Percentiles rank a stretch among this genome's conserved stretches.
These are phyloP conservation scores for Alternaria arborescens DNA, from an alignment of 2,329 filamentous ascomycete species.

Conservation along the genomic window DNA sequence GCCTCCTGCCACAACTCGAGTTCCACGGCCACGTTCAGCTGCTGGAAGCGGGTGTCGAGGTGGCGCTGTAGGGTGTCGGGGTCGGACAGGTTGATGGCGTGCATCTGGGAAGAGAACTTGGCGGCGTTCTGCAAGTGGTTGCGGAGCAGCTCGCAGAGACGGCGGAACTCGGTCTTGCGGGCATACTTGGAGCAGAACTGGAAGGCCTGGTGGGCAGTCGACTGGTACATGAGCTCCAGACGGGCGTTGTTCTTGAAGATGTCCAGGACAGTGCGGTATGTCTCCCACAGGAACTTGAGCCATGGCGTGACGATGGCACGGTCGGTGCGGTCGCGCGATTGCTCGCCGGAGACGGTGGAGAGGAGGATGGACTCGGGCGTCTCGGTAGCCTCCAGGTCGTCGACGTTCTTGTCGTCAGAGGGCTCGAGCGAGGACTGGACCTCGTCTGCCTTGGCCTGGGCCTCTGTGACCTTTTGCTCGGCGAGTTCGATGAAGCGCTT, in stretches of 20 bases:
- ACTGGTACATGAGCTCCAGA: slow-evolving; percentile 97
- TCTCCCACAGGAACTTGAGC: slow-evolving; percentile 99
- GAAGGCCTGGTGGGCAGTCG: slow-evolving; percentile 96
- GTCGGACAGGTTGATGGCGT: slow-evolving; percentile 98
- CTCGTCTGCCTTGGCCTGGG: slow-evolving; percentile 94
- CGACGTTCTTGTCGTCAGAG: slow-evolving; percentile 77
- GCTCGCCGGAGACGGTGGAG: slow-evolving; percentile 96
- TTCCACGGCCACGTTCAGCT: slow-evolving; percentile 97
- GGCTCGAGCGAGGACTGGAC: slow-evolving; percentile 88
- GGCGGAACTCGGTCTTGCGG: slow-evolving; percentile 98
- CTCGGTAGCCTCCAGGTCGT: slow-evolving; percentile 96
- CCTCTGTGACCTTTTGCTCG: slow-evolving; percentile 93
- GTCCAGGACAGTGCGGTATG: slow-evolving; percentile 96
- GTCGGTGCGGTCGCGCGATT: slow-evolving; percentile 96
- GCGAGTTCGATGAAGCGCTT: slow-evolving; percentile 98
- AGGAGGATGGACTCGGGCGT: slow-evolving; percentile 98
- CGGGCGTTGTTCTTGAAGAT: slow-evolving; percentile 99
- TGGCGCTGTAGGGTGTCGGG: slow-evolving; percentile 97
- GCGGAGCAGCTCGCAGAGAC: slow-evolving; percentile 95
- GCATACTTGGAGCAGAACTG: slow-evolving; percentile 98
- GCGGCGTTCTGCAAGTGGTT: slow-evolving; percentile 99
- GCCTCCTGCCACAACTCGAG: slow-evolving; percentile 99
- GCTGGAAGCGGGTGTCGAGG: slow-evolving; percentile 96
- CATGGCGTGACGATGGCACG: slow-evolving; percentile 97
- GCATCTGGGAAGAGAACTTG: slow-evolving; percentile 99